Percentiles rank a stretch among this genome's conserved stretches.
phyloP scores from a whole-genome alignment of 345 rosid genomes.

The Eucalyptus dawsonii region DNA sequence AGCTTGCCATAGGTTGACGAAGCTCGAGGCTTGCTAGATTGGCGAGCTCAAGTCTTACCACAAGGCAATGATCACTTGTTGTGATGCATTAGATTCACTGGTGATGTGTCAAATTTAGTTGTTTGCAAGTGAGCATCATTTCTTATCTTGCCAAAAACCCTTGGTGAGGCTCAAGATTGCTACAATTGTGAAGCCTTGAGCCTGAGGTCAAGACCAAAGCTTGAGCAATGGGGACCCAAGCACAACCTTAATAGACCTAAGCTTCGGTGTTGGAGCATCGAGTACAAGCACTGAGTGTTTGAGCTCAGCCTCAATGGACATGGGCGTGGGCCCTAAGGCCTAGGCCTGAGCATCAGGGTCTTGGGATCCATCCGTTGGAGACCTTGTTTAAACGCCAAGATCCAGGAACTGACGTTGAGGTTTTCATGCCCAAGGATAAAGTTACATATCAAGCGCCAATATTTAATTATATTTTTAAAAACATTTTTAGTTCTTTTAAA shows the following conservation, averaged over 20 bases:
- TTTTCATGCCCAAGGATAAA: too few relatives aligned
- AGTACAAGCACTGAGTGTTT: fast-evolving
- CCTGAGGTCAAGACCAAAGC: fast-evolving
- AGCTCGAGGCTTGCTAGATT: background rate
- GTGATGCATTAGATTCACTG: too few relatives aligned
- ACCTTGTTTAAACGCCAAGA: fast-evolving
- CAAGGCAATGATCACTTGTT: fast-evolving
- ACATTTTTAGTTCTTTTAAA: fast-evolving
- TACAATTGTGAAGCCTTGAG: too few relatives aligned
- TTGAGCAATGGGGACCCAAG: too few relatives aligned
- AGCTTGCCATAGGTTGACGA: background rate
- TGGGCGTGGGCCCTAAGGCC: fast-evolving
- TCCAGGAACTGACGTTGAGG: fast-evolving
- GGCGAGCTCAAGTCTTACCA: too few relatives aligned
- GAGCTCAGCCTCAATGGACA: fast-evolving
- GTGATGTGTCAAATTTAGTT: fast-evolving
- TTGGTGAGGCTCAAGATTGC: too few relatives aligned
- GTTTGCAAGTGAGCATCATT: background rate
- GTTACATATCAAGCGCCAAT: fast-evolving
- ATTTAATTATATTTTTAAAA: too few relatives aligned
- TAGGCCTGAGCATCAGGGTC: background rate
- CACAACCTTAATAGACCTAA: fast-evolving
- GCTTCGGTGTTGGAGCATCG: fast-evolving
- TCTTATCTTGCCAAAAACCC: background rate
- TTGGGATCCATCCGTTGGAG: fast-evolving